Conservation (phyloP, 192 early-diverging fungal species). For the Coemansia sp. region DNA sequence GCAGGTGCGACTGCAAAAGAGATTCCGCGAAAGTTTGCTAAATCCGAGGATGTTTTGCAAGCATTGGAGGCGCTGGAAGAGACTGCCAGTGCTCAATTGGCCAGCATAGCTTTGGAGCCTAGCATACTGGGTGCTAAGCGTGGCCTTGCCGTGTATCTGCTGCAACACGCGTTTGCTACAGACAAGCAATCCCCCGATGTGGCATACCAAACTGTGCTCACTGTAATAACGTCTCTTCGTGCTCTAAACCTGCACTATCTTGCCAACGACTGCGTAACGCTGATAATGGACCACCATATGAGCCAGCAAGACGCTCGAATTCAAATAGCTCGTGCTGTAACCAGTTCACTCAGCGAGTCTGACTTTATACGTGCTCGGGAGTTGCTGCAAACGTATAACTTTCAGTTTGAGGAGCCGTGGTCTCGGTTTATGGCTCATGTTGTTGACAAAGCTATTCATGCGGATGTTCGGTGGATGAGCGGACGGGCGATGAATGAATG, state of each 20-base stretch:
- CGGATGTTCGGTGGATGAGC: slow-evolving; percentile 25
- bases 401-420: slow-evolving; percentile 25
- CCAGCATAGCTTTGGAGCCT: neutral
- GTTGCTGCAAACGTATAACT: slow-evolving; percentile 13
- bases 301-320: slow-evolving; percentile 9
- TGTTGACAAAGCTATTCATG: slow-evolving; percentile 1
- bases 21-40: slow-evolving; percentile 43
- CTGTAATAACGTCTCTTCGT: neutral
- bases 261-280: slow-evolving; percentile 26
- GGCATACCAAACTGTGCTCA: slow-evolving; percentile 9
- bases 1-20: slow-evolving; percentile 1
- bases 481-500: slow-evolving; percentile 9
- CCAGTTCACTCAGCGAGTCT: slow-evolving; percentile 8
- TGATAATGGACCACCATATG: slow-evolving; percentile 33
- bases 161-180: slow-evolving; percentile 24
- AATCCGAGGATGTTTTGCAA: slow-evolving; percentile 38
- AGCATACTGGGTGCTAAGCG: neutral
- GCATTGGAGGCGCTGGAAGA: slow-evolving; percentile 38
- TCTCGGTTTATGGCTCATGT: slow-evolving; percentile 27
- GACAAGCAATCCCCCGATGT: neutral
- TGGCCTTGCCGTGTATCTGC: slow-evolving; percentile 15
- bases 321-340: slow-evolving; percentile 14
- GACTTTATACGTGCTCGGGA: slow-evolving; percentile 28
- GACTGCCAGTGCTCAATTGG: slow-evolving; percentile 27
- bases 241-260: slow-evolving; percentile 11